These are phyloP conservation scores for Eimeria necatrix DNA, from an alignment of 169 alveolate genomes.

Conservation along the genomic window DNA sequence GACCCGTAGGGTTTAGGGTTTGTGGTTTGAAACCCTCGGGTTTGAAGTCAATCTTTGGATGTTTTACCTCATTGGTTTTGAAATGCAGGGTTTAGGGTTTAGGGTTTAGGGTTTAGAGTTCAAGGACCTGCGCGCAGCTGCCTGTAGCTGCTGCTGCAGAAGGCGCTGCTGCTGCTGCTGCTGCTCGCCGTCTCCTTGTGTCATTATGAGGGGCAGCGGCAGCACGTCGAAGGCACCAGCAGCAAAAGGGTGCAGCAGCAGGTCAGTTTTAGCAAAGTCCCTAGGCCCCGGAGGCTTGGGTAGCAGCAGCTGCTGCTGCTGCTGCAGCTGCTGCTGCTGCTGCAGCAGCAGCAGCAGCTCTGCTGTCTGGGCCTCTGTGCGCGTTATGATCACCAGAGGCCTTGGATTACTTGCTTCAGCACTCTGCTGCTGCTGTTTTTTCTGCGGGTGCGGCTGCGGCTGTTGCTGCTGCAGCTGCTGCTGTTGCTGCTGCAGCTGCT, in stretches of 20 bases:
- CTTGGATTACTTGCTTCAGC: not conserved
- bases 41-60: too few species aligned
- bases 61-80: too few species aligned
- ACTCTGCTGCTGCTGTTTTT: not conserved
- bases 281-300: too few species aligned
- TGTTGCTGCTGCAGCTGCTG: not conserved
- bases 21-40: not conserved
- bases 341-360: constrained; percentile 30
- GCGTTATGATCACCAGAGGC: constrained; percentile 21
- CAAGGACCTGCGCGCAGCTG: not conserved
- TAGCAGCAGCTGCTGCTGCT: not conserved
- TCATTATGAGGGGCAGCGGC: constrained; percentile 12
- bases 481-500: not conserved
- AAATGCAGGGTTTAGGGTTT: not conserved
- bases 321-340: not conserved
- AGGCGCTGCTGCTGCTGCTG: constrained; percentile 28
- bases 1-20: not conserved
- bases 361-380: not conserved
- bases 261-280: too few species aligned
- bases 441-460: not conserved
- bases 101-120: constrained; percentile 18
- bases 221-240: not conserved
- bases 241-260: not conserved
- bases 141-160: constrained; percentile 38
- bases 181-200: constrained; percentile 19